Base-by-base conservation (phyloP, 352 stramenopile species). In the Globisporangium rhizosaccharum region DNA sequence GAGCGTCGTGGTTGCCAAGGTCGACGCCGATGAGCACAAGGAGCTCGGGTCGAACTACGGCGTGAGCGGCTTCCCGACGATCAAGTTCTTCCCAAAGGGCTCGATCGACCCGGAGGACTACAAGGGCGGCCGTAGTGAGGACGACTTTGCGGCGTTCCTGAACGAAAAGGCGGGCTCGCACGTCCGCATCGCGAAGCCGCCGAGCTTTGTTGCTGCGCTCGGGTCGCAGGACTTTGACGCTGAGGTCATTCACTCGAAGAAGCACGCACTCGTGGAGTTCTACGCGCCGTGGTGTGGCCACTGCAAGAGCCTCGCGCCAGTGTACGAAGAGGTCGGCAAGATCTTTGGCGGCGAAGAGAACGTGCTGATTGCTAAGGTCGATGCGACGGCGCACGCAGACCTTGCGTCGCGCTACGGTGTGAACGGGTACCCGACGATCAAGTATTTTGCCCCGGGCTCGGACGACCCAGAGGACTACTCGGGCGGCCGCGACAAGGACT, bases 1-100 rank as follows among this genome's bases (percentile, higher is more conserved):
- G 46, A 83, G 85, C 55, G 70, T 98, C 15, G 91, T 91, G 26
- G 69, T 95, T 44, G 85, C 85, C 57, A 88, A 95, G 58, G 73
- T 98, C n/a, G 92, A 98, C 65, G 89, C 90, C 30, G 88, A 96
- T 58, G 80, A 67, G 33, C 73, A 96, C 75, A 85, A 85, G 63
- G 82, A 91, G 10, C 63, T 96, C 49, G 89, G 76, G 49, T 66
- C 63, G 59, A 78, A 94, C 68, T 97, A 82, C 67, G 89, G 81
- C 51, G 84, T 98, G 11, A 84, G 72, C 45, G 93, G 92, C n/a
- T 97, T 97, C 71, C 93, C 93, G 39, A 98, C 91, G 56, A 76
- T 98, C 61, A 98, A 97, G 80, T 96, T 88, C 62, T 96, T 97
- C 70, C 72, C 79, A 1, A 78, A 84, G 57, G 85, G 84, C 18